Evolutionary conservation across 202 grass and related monocot genomes (phyloP), one percentile per base, ranked within the genome.

Genomic region (Cymbopogon flexuosus): DNA sequence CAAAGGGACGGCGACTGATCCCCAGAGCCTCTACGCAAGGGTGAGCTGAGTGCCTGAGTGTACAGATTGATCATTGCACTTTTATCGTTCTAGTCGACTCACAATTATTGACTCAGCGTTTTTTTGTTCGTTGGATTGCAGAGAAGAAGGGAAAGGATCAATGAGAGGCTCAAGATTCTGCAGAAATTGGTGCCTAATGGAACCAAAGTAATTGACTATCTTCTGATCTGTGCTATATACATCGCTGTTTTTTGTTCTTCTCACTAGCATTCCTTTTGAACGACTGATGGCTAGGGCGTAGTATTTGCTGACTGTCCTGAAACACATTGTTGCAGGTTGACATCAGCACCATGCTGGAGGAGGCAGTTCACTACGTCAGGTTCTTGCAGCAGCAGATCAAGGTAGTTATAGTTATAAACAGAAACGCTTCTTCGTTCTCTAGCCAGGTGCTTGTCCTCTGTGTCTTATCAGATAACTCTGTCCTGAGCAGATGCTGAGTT

Each of bases 281-380:
- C 24, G 21, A 27, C 57, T 60, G 10, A 27, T 35, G 12, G 42
- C 47, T 10, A 54, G 16, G 1, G 16, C 49, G 7, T 51, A 19
- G 27, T 68, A 34, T 37, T 65, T 82, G 21, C 33, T 79, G 6
- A 77, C 29, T 49, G 12, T 43, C 42, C 6, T 71, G 8, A 60
- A 67, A 68, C 41, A 72, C 41, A 58, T 74, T 8, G 65, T 40
- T 76, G 40, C 72, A 93, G 91, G 93, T 93, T 64, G 90, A 93
- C 75, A 90, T 97, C 74, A 93, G 90, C 86, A 91, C 90, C 5
- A 91, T 93, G 88, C 88, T 97, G 54, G 91, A 93, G 82, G 88
- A 93, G 81, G 88, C 93, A 77, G 91, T 88, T 68, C 87, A 83
- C 3, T 97, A 90, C 77, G 91, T 93, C 15, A 97, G 93, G 68